phyloP scores from a whole-genome alignment of 129 eudicot genomes.

The Deinandra increscens region DNA sequence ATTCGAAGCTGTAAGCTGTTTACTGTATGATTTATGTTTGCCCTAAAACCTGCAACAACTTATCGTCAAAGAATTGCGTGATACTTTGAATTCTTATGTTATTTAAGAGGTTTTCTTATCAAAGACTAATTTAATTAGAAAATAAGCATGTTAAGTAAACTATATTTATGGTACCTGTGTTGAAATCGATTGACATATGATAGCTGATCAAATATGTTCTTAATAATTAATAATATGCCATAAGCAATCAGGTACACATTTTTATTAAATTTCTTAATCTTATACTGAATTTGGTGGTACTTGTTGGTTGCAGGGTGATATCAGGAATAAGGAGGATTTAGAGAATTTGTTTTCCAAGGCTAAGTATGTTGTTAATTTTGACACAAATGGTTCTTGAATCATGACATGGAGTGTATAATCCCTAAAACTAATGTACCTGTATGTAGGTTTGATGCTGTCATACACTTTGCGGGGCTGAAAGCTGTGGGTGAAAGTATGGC shows the following conservation, averaged over 20 bases:
- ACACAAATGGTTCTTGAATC: neutral
- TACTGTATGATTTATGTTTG: slow-evolving; percentile 15
- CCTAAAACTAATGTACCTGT: neutral
- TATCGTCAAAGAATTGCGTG: neutral
- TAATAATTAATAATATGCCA: no score
- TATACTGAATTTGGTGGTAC: slow-evolving; percentile 9
- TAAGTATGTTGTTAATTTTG: slow-evolving; percentile 49
- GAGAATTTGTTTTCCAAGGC: slow-evolving; percentile 75
- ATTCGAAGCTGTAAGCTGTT: slow-evolving; percentile 17
- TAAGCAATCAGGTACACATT: no score
- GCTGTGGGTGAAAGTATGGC: slow-evolving; percentile 97
- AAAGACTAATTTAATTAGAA: neutral
- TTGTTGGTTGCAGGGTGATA: slow-evolving; percentile 79
- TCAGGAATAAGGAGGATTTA: slow-evolving; percentile 77
- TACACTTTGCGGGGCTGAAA: slow-evolving; percentile 95
- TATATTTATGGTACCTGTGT: no score
- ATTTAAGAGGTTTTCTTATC: neutral
- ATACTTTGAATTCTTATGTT: slow-evolving; percentile 14
- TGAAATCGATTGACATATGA: neutral
- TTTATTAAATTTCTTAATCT: neutral
- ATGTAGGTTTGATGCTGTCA: slow-evolving; percentile 84
- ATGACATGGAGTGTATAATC: neutral
- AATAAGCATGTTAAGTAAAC: neutral
- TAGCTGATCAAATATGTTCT: neutral
- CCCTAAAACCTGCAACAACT: slow-evolving; percentile 13